Conservation (phyloP, 2,329 filamentous ascomycete genomes). For the Cladosporium sp. region DNA sequence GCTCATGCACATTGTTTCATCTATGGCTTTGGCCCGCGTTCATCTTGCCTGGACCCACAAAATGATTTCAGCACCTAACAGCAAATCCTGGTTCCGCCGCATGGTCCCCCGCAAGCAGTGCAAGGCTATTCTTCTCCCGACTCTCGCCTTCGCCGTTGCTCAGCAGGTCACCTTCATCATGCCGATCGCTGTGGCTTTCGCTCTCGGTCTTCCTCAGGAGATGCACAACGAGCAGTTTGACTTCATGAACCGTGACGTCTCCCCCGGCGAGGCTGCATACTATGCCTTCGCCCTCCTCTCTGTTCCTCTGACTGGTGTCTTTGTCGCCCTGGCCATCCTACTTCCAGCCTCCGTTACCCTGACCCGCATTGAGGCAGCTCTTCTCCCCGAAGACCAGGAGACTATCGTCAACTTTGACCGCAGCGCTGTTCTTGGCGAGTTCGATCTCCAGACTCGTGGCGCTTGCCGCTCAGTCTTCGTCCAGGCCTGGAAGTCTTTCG, state of each 20-base stretch:
- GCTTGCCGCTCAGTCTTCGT: constrained; percentile 54
- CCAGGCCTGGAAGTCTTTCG: constrained; percentile 77
- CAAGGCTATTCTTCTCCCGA: constrained; percentile 65
- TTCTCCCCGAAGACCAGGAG: constrained; percentile 76
- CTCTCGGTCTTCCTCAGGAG: constrained; percentile 41
- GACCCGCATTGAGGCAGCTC: constrained; percentile 78
- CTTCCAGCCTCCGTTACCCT: constrained; percentile 76
- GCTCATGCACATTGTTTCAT: constrained; percentile 54
- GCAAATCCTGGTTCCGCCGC: constrained; percentile 61
- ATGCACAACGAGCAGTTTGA: constrained; percentile 21
- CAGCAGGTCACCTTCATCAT: constrained; percentile 48
- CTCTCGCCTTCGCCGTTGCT: constrained; percentile 58
- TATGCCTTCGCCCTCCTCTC: constrained; percentile 39
- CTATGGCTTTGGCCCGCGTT: constrained; percentile 62
- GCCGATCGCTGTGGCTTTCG: constrained; percentile 47
- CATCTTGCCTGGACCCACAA: constrained; percentile 80
- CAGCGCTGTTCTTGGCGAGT: constrained; percentile 65
- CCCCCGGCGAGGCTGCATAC: constrained; percentile 21
- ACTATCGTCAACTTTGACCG: constrained; percentile 89
- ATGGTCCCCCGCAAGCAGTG: constrained; percentile 64
- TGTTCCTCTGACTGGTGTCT: constrained; percentile 33
- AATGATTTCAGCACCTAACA: constrained; percentile 68
- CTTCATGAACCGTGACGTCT: constrained; percentile 14
- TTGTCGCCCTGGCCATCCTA: constrained; percentile 63
- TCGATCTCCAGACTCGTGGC: constrained; percentile 67